Evolutionary conservation across 352 stramenopile species (phyloP).

Genomic region (Pythium chondricola): DNA sequence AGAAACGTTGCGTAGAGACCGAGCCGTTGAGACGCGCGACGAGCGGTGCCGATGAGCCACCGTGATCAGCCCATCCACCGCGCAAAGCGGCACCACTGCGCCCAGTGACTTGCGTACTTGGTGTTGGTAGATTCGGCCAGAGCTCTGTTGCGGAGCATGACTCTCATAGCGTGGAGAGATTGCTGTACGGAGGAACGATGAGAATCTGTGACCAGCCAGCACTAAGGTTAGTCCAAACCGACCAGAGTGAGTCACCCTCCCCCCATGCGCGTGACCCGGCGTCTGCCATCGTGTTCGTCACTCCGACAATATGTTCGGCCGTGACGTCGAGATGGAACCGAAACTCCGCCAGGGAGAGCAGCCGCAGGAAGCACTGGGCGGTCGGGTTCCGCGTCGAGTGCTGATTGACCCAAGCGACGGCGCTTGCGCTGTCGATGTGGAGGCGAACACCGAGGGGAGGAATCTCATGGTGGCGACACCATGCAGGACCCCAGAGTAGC

Average conservation of each 20-base stretch:
- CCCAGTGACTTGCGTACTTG: slow-evolving; percentile 12
- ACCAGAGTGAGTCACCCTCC: neutral
- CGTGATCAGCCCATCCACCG: slow-evolving; percentile 4
- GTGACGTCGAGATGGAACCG: slow-evolving; percentile 12
- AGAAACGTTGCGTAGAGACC: no score
- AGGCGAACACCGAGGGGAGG: no score
- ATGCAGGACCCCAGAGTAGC: no score
- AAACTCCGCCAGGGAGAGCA: slow-evolving; percentile 18
- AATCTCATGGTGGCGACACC: no score
- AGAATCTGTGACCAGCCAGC: slow-evolving; percentile 8
- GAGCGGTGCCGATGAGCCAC: no score
- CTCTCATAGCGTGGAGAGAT: slow-evolving; percentile 18
- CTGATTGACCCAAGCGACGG: neutral
- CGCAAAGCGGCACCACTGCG: slow-evolving; percentile 11
- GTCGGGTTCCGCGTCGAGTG: neutral
- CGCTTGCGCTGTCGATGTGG: slow-evolving; percentile 7
- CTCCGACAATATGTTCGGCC: slow-evolving; percentile 14
- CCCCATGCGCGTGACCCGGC: slow-evolving; percentile 16
- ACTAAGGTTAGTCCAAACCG: slow-evolving; percentile 13
- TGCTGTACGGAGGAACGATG: slow-evolving; percentile 4
- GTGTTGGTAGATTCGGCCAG: slow-evolving; percentile 8
- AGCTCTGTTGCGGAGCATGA: slow-evolving; percentile 4
- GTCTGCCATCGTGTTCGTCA: slow-evolving; percentile 13
- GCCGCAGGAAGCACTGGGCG: slow-evolving; percentile 2
- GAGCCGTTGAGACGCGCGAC: no score